Conservation (phyloP, 129 eudicot species). For the Flaveria sonorensis region DNA sequence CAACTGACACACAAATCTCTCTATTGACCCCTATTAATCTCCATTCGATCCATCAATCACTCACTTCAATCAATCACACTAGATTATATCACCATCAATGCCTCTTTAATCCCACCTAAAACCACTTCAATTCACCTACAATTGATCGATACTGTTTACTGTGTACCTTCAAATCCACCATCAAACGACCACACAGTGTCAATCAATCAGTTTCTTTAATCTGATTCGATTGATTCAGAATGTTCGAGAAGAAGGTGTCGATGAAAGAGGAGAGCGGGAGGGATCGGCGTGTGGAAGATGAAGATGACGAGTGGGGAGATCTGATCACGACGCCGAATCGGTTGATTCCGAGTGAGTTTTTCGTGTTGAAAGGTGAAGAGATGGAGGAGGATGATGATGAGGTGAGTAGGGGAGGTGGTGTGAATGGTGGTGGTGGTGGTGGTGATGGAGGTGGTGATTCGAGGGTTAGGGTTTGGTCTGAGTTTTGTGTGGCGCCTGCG, state of each 20-base stretch:
- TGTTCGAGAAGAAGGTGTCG: conserved; percentile 11
- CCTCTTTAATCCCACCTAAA: conserved; percentile 16
- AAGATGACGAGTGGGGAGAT: conserved; percentile 45
- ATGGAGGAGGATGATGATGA: conserved; percentile 16
- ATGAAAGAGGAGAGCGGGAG: conserved; percentile 37
- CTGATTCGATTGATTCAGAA: neutral
- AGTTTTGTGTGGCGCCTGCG: conserved; percentile 47
- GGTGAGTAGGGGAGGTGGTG: conserved; percentile 32
- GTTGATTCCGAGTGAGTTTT: conserved; percentile 34
- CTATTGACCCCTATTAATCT: conserved; percentile 5
- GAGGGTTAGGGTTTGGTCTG: conserved; percentile 40
- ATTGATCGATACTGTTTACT: conserved; percentile 1
- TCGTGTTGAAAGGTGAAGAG: conserved; percentile 37
- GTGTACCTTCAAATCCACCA: neutral
- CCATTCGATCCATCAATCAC: neutral
- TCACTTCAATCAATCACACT: neutral
- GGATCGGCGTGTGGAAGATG: neutral
- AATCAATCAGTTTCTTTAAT: conserved; percentile 25
- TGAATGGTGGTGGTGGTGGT: conserved; percentile 51
- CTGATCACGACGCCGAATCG: conserved; percentile 36
- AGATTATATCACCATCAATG: neutral
- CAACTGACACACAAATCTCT: conserved; percentile 38
- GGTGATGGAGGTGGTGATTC: conserved; percentile 41
- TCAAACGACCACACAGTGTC: conserved; percentile 36
- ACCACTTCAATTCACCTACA: conserved; percentile 4